Evolutionary conservation across 768 basidiomycete genomes (phyloP).

Genomic region (Boletus edulis): DNA sequence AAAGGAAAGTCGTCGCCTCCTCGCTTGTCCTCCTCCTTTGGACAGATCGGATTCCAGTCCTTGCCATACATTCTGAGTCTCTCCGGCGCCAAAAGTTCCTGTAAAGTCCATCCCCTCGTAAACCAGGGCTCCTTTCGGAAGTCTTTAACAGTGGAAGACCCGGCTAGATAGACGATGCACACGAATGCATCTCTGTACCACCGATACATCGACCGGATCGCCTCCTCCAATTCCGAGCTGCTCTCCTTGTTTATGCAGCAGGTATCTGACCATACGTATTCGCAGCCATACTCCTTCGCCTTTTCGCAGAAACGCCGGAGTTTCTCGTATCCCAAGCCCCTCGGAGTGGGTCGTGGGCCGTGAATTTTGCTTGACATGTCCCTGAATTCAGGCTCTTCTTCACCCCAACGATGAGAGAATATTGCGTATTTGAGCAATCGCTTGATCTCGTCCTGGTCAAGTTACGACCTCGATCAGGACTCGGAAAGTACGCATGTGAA

Average conservation of each 20-base stretch:
- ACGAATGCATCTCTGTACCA: conserved; percentile 14
- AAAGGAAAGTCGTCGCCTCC: conserved; percentile 3
- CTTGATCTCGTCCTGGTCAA: conserved; percentile 3
- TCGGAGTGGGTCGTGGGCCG: not conserved
- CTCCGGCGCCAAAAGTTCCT: conserved; percentile 12
- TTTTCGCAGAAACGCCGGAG: conserved; percentile 13
- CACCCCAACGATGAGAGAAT: conserved; percentile 19
- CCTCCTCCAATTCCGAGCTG: conserved; percentile 12
- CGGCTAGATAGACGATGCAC: conserved; percentile 12
- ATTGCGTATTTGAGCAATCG: conserved; percentile 12
- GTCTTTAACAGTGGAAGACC: not conserved
- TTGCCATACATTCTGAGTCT: conserved; percentile 8
- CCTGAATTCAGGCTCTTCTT: conserved; percentile 12
- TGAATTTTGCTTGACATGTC: conserved; percentile 10
- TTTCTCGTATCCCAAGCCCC: conserved; percentile 9
- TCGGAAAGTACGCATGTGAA: not conserved
- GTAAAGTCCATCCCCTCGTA: conserved; percentile 13
- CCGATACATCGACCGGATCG: conserved; percentile 12
- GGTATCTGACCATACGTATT: conserved; percentile 24
- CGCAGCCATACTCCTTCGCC: conserved; percentile 11
- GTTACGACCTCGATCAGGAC: not conserved
- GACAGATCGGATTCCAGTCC: conserved; percentile 8
- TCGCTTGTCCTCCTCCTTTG: not conserved
- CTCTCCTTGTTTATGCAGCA: conserved; percentile 17
- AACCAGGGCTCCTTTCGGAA: conserved; percentile 8